Conservation (phyloP, 176 grass and related monocot species). For the maize (Zea mays) region DNA sequence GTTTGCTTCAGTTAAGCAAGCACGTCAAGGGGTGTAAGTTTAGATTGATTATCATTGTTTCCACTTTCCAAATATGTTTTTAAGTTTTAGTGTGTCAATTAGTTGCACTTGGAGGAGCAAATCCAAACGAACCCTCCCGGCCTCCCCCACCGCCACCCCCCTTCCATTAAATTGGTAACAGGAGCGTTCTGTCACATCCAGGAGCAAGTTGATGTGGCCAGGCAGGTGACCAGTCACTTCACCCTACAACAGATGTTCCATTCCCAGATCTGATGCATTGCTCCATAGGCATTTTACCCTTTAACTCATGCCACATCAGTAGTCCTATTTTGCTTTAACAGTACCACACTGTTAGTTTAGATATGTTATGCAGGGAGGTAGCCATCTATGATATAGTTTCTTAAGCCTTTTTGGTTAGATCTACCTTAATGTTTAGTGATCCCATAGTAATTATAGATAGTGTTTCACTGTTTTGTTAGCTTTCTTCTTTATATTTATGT, state of each 20-base stretch:
- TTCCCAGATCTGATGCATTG: background rate
- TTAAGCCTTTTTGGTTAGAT: background rate
- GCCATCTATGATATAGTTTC: constrained; percentile 1
- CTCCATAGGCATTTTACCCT: background rate
- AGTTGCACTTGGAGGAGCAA: background rate
- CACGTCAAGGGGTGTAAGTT: background rate
- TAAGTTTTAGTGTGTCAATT: background rate
- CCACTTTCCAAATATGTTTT: background rate
- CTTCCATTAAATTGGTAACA: background rate
- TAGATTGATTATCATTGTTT: background rate
- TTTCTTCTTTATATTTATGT: background rate
- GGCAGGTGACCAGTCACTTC: background rate
- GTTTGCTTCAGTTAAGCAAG: background rate
- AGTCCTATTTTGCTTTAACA: background rate
- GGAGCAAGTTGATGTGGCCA: background rate
- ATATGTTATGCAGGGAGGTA: background rate
- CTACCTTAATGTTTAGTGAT: background rate
- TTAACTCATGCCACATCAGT: background rate
- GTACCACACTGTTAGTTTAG: background rate
- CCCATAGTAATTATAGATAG: background rate
- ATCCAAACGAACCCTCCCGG: background rate
- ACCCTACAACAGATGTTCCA: background rate
- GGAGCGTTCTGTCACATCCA: background rate
- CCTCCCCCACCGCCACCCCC: too few species aligned
- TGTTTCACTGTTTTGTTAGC: background rate